phyloP scores from a whole-genome alignment of 2,329 filamentous ascomycete species.

The Leptographium wingfieldii region DNA sequence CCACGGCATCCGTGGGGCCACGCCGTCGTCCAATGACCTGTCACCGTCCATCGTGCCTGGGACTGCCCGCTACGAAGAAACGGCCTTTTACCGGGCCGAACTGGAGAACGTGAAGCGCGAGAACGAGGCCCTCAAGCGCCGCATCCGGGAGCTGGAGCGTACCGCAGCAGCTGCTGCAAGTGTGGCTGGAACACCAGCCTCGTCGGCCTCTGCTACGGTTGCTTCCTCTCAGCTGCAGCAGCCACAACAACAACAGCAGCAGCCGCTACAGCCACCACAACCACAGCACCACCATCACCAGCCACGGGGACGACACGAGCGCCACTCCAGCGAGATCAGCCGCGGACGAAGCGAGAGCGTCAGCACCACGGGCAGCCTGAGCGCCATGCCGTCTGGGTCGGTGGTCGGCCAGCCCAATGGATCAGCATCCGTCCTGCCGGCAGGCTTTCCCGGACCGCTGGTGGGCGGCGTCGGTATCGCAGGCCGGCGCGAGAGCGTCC shows the following conservation, averaged over 20 bases:
- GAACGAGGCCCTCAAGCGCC: constrained; percentile 48
- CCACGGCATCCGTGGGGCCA: constrained; percentile 2
- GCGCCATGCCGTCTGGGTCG: constrained; percentile 15
- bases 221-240: not conserved
- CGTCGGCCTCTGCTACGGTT: not conserved
- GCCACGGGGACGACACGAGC: constrained; percentile 28
- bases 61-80: constrained; percentile 50
- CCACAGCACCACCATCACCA: constrained; percentile 28
- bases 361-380: constrained; percentile 39
- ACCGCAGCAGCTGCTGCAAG: constrained; percentile 14
- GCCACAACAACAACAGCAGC: not conserved
- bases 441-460: constrained; percentile 10
- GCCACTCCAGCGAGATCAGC: constrained; percentile 33
- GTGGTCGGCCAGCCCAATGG: constrained; percentile 6
- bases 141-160: constrained; percentile 49
- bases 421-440: constrained; percentile 9
- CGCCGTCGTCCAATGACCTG: constrained; percentile 24
- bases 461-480: constrained; percentile 31
- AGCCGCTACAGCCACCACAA: not conserved
- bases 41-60: constrained; percentile 43
- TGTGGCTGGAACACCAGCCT: not conserved
- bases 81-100: constrained; percentile 45
- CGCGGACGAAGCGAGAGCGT: constrained; percentile 36
- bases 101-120: constrained; percentile 49
- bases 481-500: constrained; percentile 28